phyloP scores from a whole-genome alignment of 2,329 filamentous ascomycete species.

The Hirsutella rhossiliensis region DNA sequence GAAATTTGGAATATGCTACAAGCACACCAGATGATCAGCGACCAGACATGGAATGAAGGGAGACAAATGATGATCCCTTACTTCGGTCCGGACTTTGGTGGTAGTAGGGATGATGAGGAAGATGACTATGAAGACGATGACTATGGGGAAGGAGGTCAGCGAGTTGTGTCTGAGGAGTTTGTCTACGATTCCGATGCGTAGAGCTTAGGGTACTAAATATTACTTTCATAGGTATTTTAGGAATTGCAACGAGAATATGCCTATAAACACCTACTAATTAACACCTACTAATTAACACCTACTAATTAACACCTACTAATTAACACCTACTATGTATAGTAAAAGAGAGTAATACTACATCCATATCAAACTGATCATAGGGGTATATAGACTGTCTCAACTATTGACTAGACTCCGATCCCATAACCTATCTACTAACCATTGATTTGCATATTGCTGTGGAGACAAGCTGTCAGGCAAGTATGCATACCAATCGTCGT shows the following conservation, averaged over 20 bases:
- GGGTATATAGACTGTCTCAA: background rate
- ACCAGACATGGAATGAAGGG: background rate
- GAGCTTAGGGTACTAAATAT: background rate
- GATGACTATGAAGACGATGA: background rate
- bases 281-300: too few relatives aligned
- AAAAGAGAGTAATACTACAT: background rate
- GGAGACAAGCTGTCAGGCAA: constrained; percentile 1
- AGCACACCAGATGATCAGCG: background rate
- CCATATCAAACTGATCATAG: background rate
- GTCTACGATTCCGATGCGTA: background rate
- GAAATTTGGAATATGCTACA: background rate
- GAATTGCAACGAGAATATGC: too few relatives aligned
- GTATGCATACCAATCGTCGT: constrained; percentile 5
- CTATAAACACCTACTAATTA: too few relatives aligned
- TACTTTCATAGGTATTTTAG: background rate
- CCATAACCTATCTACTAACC: constrained; percentile 2
- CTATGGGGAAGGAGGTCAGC: background rate
- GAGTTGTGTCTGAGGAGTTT: background rate
- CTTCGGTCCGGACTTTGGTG: background rate
- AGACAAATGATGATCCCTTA: background rate
- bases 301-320: too few relatives aligned
- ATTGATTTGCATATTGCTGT: background rate
- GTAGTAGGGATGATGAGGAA: background rate
- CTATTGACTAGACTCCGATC: background rate
- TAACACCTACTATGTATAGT: background rate